Evolutionary conservation across 176 grass and related monocot species (phyloP).

Genomic region (Oryza brachyantha): DNA sequence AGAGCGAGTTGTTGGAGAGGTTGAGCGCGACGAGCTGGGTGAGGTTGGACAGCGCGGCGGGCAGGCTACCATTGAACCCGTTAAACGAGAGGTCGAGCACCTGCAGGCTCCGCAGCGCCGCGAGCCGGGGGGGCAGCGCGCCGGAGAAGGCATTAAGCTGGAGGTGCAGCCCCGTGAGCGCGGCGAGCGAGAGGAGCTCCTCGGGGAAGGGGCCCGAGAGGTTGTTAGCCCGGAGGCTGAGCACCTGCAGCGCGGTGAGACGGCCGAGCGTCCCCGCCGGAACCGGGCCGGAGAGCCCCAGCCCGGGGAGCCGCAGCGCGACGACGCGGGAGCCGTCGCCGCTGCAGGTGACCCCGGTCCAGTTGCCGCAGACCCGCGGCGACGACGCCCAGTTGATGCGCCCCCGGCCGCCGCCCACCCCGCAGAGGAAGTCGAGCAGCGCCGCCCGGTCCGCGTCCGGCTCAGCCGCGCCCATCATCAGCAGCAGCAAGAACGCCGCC

Average conservation of each 20-base stretch:
- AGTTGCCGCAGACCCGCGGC: conserved; percentile 49
- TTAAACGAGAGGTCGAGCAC: conserved; percentile 90
- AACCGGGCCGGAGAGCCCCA: conserved; percentile 60
- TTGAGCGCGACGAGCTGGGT: conserved; percentile 59
- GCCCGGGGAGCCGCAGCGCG: conserved; percentile 64
- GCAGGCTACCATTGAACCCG: conserved; percentile 49
- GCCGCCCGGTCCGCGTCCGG: conserved; percentile 62
- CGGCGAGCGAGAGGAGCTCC: conserved; percentile 50
- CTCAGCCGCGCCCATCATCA: neutral
- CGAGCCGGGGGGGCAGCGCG: conserved; percentile 5
- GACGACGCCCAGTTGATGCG: conserved; percentile 60
- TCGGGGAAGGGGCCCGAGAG: conserved; percentile 52
- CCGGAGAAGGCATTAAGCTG: conserved; percentile 80
- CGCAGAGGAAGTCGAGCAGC: conserved; percentile 60
- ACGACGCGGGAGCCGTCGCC: conserved; percentile 49
- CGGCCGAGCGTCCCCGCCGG: conserved; percentile 58
- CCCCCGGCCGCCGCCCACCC: conserved; percentile 1
- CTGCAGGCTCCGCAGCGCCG: conserved; percentile 21
- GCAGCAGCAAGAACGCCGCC: conserved; percentile 27
- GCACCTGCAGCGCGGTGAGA: conserved; percentile 67
- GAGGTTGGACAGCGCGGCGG: conserved; percentile 47
- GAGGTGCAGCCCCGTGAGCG: conserved; percentile 78
- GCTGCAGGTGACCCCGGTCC: conserved; percentile 91
- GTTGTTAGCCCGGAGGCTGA: conserved; percentile 84
- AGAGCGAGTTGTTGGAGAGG: conserved; percentile 90